phyloP scores from a whole-genome alignment of 2,329 filamentous ascomycete species.

The Decorospora gaudefroyi region DNA sequence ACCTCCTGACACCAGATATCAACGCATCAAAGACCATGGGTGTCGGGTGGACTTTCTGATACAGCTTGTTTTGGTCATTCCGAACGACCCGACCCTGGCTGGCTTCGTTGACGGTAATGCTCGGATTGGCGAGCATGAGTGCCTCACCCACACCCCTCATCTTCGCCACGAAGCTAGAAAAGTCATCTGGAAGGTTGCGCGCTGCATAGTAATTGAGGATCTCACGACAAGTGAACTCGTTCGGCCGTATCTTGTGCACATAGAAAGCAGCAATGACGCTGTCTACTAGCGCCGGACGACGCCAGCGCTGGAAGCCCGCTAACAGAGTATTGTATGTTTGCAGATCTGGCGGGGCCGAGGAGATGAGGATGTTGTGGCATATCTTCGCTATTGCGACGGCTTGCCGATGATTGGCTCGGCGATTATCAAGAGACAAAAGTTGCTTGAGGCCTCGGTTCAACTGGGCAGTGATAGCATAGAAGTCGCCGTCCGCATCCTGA shows the following conservation, averaged over 20 bases:
- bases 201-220: slow-evolving; percentile 50
- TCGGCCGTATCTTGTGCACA: slow-evolving; percentile 50
- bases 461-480: slow-evolving; percentile 32
- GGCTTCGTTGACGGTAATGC: slow-evolving; percentile 44
- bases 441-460: slow-evolving; percentile 41
- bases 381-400: slow-evolving; percentile 44
- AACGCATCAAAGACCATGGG: slow-evolving; percentile 52
- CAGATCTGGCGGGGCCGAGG: slow-evolving; percentile 64
- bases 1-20: slow-evolving; percentile 51
- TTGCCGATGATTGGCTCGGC: slow-evolving; percentile 17
- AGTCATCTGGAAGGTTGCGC: slow-evolving; percentile 38
- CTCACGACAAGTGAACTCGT: slow-evolving; percentile 51
- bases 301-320: slow-evolving; percentile 58
- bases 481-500: slow-evolving; percentile 48
- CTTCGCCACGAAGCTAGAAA: slow-evolving; percentile 47
- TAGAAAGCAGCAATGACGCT: slow-evolving; percentile 41
- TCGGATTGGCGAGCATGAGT: slow-evolving; percentile 49
- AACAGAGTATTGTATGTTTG: slow-evolving; percentile 74
- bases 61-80: slow-evolving; percentile 35
- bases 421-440: slow-evolving; percentile 22
- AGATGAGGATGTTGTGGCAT: slow-evolving; percentile 68
- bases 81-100: slow-evolving; percentile 34
- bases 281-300: slow-evolving; percentile 31
- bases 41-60: slow-evolving; percentile 52
- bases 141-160: slow-evolving; percentile 51